Conservation (phyloP, 1,139 yeast genomes). For the Sugiyamaella japonica region DNA sequence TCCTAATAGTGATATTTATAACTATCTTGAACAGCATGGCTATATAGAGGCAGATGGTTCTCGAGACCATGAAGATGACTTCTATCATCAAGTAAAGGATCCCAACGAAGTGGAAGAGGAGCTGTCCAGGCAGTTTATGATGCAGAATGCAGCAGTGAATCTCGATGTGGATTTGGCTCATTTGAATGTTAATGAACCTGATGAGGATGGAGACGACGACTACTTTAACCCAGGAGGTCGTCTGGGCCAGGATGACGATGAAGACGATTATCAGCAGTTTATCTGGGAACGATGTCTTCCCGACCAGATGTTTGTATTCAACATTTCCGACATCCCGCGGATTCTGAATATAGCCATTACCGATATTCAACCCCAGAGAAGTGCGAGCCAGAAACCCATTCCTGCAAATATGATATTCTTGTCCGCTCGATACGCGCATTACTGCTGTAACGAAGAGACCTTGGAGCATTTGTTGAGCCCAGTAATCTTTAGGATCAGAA, state of each 20-base stretch:
- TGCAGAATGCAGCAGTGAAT: slow-evolving; percentile 37
- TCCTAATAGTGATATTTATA: slow-evolving; percentile 37
- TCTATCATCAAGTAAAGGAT: slow-evolving; percentile 35
- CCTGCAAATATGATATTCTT: slow-evolving; percentile 48
- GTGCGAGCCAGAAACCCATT: slow-evolving; percentile 42
- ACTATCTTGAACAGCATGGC: slow-evolving; percentile 35
- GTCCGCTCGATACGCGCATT: slow-evolving; percentile 45
- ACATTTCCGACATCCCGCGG: slow-evolving; percentile 41
- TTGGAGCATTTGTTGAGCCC: slow-evolving; percentile 40
- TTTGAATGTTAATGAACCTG: slow-evolving; percentile 26
- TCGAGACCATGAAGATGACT: slow-evolving; percentile 28
- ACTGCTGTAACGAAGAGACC: slow-evolving; percentile 40
- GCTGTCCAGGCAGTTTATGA: slow-evolving; percentile 32
- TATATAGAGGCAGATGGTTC: slow-evolving; percentile 27
- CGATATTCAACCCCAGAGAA: slow-evolving; percentile 42
- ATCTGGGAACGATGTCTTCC: slow-evolving; percentile 45
- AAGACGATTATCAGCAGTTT: slow-evolving; percentile 32
- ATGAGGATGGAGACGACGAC: slow-evolving; percentile 17
- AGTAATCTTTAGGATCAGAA: slow-evolving; percentile 40
- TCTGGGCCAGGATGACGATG: slow-evolving; percentile 23
- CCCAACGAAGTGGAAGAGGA: slow-evolving; percentile 34
- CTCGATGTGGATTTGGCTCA: slow-evolving; percentile 39
- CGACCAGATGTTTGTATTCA: slow-evolving; percentile 45
- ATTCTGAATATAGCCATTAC: slow-evolving; percentile 43
- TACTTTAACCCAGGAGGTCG: slow-evolving; percentile 14